These are phyloP conservation scores for Stentor roeselii DNA, from an alignment of 73 alveolate genomes.

Conservation along the genomic window DNA sequence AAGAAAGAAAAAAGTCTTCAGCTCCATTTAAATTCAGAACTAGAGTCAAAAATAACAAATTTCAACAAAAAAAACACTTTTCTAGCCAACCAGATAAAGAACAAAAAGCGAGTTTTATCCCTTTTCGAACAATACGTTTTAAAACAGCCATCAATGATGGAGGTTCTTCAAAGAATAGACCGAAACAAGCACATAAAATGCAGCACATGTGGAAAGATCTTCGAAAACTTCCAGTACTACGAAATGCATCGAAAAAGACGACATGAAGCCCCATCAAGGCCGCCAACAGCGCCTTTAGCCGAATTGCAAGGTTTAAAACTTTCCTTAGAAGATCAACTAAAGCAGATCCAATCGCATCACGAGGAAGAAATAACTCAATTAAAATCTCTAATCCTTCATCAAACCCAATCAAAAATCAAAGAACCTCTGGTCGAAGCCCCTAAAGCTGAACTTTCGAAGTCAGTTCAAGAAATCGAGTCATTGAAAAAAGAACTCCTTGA, in stretches of 20 bases:
- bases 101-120: not conserved
- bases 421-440: too few species aligned
- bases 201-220: not conserved
- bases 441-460: too few species aligned
- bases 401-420: not conserved
- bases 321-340: not conserved
- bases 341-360: not conserved
- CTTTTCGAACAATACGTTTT: not conserved
- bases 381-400: not conserved
- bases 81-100: not conserved
- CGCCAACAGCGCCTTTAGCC: not conserved
- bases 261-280: slow-evolving; percentile 8
- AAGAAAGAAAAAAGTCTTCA: not conserved
- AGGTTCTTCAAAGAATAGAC: not conserved
- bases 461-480: not conserved
- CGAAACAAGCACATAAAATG: not conserved
- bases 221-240: not conserved
- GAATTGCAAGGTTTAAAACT: not conserved
- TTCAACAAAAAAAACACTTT: not conserved
- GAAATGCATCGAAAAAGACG: not conserved
- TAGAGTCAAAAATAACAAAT: not conserved
- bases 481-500: not conserved
- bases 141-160: not conserved
- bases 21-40: not conserved
- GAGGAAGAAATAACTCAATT: not conserved